Evolutionary conservation across 169 alveolate species (phyloP), one percentile per base, ranked within the genome.

Genomic region (Amoebophrya sp.): DNA sequence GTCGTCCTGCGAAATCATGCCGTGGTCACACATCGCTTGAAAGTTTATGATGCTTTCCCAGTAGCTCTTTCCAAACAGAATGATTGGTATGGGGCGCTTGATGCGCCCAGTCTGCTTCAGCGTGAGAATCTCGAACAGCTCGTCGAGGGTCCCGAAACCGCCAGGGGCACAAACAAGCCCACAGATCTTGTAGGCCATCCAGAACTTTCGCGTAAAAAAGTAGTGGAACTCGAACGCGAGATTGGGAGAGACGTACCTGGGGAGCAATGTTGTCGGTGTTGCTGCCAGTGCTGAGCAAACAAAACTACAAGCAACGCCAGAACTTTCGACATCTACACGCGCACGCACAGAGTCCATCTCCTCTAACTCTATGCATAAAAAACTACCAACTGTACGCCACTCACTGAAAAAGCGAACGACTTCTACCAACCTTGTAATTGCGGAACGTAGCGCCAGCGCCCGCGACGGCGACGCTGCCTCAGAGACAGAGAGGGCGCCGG

Each of bases 111-210:
- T 92, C 39, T 94, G 95, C 89, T 93, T 94, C 70, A 94, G 91
- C 18, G 95, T 93, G 10, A 94, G 90, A 38, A 94, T 92, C 92
- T 94, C 96, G 93, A 94, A 88, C 89, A 94, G 70, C 87, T 94
- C 96, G 92, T 94, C 96, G 42, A 94, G 91, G 0, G 96, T 94
- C 38, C 96, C 96, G 48, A 94, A 88, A 7, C 96, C 96, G 18
- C 96, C 96, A 10, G 96, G 96, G 43, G 89, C 89, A n/a, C 89
- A 87, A 45, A 69, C 90, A 41, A 31, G 89, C 89, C 78, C 91
- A 39, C 92, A 92, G 39, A 92, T 87, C 18, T 92, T 90, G 92
- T 94, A 94, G 48, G 91, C 92, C 93, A 94, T 89, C 96, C 96
- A 94, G 89, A 94, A 94, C 88, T 94, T 94, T 67, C 96, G 92